Evolutionary conservation across 768 basidiomycete genomes (phyloP), one percentile per base, ranked within the genome.

Genomic region (Phlegmacium glaucopus): DNA sequence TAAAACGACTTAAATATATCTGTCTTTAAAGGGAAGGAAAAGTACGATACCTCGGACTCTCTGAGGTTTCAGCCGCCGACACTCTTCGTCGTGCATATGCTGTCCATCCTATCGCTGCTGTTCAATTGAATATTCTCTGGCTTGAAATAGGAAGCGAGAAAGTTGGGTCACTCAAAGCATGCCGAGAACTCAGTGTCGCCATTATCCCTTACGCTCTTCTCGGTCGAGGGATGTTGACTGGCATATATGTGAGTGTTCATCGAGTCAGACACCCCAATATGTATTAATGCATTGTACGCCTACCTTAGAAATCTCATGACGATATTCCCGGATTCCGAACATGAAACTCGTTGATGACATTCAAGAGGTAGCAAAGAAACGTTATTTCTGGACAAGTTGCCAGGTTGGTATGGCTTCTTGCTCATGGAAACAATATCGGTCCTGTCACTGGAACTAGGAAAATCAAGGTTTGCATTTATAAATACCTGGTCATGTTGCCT

Each of bases 91-190:
- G 79, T 12, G 80, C 78, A 9, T 71, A 70, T 32, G 69, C 72
- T 7, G 58, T 79, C 9, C 78, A 79, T 42, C 76, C 76, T 6
- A 77, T 80, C 26, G 47, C 75, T 1, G 72, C 75, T 0, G 58
- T 79, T 9, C 74, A 80, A 59, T 78, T 26, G 77, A 80, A 48
- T 79, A 77, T 52, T 75, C 73, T 77, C 58, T 68, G 67, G 3
- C 62, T 78, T 9, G 71, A 73, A 29, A 70, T 77, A 39, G 77
- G 78, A 52, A 63, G 71, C 44, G 57, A 64, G 11, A 66, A 70
- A 49, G 68, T 74, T 39, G 61, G 53, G 5, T 53, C 79, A 0
- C 58, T 77, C 39, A 60, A 67, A 22, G 70, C 75, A 1, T 70
- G 69, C 9, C 59, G 73, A 22, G 78, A 79, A 53, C 62, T 80